phyloP scores from a whole-genome alignment of 2,329 filamentous ascomycete genomes.

The Dothideomycetidae sp. region DNA sequence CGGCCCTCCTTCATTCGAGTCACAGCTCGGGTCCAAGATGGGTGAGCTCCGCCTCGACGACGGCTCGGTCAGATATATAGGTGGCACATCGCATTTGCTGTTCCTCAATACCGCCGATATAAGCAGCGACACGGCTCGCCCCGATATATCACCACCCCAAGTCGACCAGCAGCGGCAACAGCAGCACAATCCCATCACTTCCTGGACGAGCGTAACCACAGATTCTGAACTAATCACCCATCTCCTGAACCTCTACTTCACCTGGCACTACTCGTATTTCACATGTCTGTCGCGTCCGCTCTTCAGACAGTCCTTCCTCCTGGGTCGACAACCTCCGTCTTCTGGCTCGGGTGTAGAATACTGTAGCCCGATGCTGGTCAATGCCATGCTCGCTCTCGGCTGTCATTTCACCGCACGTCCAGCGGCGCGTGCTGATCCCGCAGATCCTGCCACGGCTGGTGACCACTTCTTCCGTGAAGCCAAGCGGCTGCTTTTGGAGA shows the following conservation, averaged over 20 bases:
- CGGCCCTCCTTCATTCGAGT: constrained; percentile 44
- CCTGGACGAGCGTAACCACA: constrained; percentile 76
- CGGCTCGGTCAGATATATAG: constrained; percentile 78
- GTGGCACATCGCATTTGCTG: constrained; percentile 85
- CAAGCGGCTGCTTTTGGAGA: constrained; percentile 74
- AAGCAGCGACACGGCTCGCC: constrained; percentile 29
- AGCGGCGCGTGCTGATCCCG: constrained; percentile 46
- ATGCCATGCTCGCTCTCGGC: constrained; percentile 22
- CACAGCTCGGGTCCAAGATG: constrained; percentile 82
- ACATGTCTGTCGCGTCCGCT: constrained; percentile 74
- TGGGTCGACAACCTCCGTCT: constrained; percentile 45
- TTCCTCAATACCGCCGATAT: constrained; percentile 44
- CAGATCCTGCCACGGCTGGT: constrained; percentile 50
- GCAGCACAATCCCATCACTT: constrained; percentile 57
- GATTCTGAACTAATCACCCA: constrained; percentile 69
- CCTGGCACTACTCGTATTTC: constrained; percentile 95
- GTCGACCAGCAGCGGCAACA: constrained; percentile 32
- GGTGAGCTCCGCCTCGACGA: constrained; percentile 78
- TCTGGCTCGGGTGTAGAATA: constrained; percentile 48
- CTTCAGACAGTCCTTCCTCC: constrained; percentile 74
- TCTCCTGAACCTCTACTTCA: constrained; percentile 94
- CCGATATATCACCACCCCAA: constrained; percentile 11
- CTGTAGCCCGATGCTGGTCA: constrained; percentile 51
- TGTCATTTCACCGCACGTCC: constrained; percentile 43
- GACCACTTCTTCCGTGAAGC: constrained; percentile 86